Percentiles rank a stretch among this genome's conserved stretches.
Evolutionary conservation across 106 monocot species (phyloP).

Genomic region (Apostasia ramifera): DNA sequence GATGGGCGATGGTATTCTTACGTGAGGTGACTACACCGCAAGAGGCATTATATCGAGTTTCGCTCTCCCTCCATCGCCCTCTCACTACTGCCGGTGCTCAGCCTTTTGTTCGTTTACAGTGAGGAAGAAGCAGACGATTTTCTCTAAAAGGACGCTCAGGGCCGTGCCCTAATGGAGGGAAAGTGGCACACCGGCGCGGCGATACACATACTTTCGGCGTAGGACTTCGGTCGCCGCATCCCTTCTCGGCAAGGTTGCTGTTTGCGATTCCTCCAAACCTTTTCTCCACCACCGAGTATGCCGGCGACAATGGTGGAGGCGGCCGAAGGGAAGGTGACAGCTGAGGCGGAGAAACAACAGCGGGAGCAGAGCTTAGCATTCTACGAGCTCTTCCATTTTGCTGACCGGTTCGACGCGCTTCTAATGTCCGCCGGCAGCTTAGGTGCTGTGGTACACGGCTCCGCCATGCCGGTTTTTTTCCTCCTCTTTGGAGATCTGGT

Average conservation of each 20-base stretch:
- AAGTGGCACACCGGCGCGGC: no score
- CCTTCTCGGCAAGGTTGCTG: background rate
- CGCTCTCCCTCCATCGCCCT: no score
- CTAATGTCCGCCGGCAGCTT: constrained; percentile 78
- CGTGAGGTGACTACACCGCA: background rate
- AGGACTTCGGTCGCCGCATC: background rate
- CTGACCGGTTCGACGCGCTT: constrained; percentile 59
- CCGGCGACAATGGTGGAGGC: constrained; percentile 14
- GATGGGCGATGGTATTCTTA: background rate
- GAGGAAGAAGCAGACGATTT: background rate
- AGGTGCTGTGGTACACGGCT: constrained; percentile 89
- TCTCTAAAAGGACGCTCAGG: background rate
- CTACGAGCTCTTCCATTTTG: constrained; percentile 81
- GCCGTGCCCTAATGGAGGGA: background rate
- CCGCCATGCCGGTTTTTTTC: constrained; percentile 98
- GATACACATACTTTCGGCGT: background rate
- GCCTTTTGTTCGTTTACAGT: background rate
- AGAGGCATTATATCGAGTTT: background rate
- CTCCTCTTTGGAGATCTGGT: constrained; percentile 92
- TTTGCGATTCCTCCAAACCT: background rate
- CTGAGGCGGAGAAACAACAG: constrained; percentile 54
- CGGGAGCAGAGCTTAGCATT: constrained; percentile 62
- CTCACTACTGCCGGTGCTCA: background rate
- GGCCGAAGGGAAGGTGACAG: constrained; percentile 8
- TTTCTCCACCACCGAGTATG: background rate